Evolutionary conservation across 2,329 filamentous ascomycete genomes (phyloP), one percentile per base, ranked within the genome.

Genomic region (Pseudopyrenochaeta lycopersici): DNA sequence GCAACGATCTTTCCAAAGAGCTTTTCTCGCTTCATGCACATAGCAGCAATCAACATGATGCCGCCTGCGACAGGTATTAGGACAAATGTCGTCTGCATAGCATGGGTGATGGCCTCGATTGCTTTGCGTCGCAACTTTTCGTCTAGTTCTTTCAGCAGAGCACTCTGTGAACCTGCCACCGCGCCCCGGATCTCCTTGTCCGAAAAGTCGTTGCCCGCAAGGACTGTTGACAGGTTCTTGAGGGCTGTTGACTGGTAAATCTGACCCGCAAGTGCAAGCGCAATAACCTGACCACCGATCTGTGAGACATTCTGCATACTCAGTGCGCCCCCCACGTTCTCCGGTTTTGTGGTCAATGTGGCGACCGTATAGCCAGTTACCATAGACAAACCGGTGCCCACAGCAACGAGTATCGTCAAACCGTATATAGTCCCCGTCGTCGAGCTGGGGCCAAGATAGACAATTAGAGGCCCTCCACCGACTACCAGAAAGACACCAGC

Each of bases 261-360:
- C 32, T 54, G 51, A 14, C 55, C 52, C 12, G 42, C 55, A 17
- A 58, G 21, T 30, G 43, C 46, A 5, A 58, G 52, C 21, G 51
- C 47, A 31, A 58, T 51, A 18, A 51, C 46, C 42, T 54, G 51
- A 36, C 40, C 41, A 12, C 52, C 54, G 30, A 57, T 30, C 31
- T 57, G 54, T 20, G 54, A 32, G 4, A 57, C 44, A 15, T 57
- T 57, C 45, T 54, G 50, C 50, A 57, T 39, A 20, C 32, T 48
- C 12, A 56, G 54, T 7, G 36, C 49, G 5, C 35, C 30, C 10
- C 36, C 42, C 4, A 39, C 31, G 35, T 56, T 29, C 23, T 53
- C 38, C 7, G 54, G 29, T 21, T 43, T n/a, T 27, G 38, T 31
- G 12, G 41, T 54, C 4, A 54, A 29, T 30, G 46, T 35, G 4